A percentile compares a stretch with the other conserved stretches of the same genome.
Conservation (phyloP, 306 rosid genomes). For the Hippophae rhamnoides region DNA sequence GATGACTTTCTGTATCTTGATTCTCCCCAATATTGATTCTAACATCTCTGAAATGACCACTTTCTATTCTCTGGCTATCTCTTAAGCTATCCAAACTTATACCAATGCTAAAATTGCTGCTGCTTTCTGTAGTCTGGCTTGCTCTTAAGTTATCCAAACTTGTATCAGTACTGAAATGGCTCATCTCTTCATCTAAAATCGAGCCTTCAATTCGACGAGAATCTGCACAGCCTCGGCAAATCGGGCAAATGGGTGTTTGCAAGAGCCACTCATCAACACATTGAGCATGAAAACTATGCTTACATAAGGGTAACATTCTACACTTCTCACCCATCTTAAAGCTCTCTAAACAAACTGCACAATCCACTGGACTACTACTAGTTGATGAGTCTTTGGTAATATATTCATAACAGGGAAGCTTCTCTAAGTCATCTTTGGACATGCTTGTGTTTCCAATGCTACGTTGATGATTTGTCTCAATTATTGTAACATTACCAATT, state of each 20-base stretch:
- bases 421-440: constrained; percentile 31
- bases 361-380: constrained; percentile 14
- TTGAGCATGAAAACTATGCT: constrained; percentile 35
- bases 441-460: constrained; percentile 13
- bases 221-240: constrained; percentile 30
- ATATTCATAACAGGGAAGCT: constrained; percentile 39
- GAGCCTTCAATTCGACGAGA: constrained; percentile 8
- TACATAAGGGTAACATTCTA: constrained; percentile 39
- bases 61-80: too few relatives aligned
- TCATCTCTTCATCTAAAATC: constrained; percentile 18
- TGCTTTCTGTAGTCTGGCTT: too few relatives aligned
- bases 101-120: too few relatives aligned
- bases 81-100: too few relatives aligned
- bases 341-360: constrained; percentile 42
- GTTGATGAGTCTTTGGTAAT: constrained; percentile 8
- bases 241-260: constrained; percentile 38
- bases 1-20: too few relatives aligned
- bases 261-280: constrained; percentile 41
- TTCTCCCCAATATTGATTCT: too few relatives aligned
- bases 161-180: constrained; percentile 4
- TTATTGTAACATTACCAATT: constrained; percentile 4
- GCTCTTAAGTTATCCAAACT: too few relatives aligned
- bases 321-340: constrained; percentile 38
- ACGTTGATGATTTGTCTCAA: constrained; percentile 13
- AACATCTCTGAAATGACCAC: too few relatives aligned